phyloP scores from a whole-genome alignment of 768 basidiomycete genomes.

The Baorangia bicolor region DNA sequence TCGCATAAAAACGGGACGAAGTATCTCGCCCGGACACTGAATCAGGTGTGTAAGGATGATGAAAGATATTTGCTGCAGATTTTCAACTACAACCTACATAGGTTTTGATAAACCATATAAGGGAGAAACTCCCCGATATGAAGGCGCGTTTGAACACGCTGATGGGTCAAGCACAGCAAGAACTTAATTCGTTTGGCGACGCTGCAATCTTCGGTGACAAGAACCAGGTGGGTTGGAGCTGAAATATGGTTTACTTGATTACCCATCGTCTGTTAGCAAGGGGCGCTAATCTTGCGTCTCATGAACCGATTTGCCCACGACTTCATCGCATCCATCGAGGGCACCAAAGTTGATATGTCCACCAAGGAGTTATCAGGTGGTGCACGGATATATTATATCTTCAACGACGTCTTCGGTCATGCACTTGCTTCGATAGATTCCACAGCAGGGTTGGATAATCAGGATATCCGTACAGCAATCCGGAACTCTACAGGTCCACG shows the following conservation, averaged over 20 bases:
- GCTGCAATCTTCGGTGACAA: conserved; percentile 88
- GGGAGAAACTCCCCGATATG: conserved; percentile 99
- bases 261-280: conserved; percentile 52
- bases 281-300: conserved; percentile 84
- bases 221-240: conserved; percentile 56
- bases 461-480: conserved; percentile 97
- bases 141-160: conserved; percentile 96
- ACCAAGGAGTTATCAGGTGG: conserved; percentile 99
- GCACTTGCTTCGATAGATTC: conserved; percentile 90
- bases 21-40: conserved; percentile 89
- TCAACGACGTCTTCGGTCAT: conserved; percentile 96
- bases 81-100: conserved; percentile 25
- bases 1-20: conserved; percentile 98
- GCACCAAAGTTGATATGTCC: conserved; percentile 92
- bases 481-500: conserved; percentile 97
- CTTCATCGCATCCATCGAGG: conserved; percentile 96
- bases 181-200: conserved; percentile 95
- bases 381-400: conserved; percentile 98
- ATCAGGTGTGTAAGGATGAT: conserved; percentile 61
- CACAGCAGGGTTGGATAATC: conserved; percentile 84
- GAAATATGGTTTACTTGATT: conserved; percentile 2
- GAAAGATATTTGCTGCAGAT: background rate
- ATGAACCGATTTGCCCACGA: conserved; percentile 99
- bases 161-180: conserved; percentile 99
- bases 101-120: conserved; percentile 96